Conservation (phyloP, 73 alveolate genomes). For the Paramecium octaurelia region DNA sequence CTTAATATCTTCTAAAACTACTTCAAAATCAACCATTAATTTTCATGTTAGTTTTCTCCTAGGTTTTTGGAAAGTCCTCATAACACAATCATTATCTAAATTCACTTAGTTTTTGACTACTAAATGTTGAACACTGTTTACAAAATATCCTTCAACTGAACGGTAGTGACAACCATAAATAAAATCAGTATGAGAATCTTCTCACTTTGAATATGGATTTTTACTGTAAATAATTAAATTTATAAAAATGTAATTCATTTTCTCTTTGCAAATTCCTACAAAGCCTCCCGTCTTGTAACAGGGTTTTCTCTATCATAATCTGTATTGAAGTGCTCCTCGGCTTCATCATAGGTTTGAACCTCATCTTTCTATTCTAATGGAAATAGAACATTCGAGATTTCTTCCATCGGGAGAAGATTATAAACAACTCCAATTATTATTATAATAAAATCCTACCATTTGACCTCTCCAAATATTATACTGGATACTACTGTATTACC, state of each 20-base stretch:
- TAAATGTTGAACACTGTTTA: conserved; percentile 74
- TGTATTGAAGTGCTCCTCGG: conserved; percentile 52
- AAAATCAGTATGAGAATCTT: conserved; percentile 68
- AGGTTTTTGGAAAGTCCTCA: conserved; percentile 68
- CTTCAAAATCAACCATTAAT: conserved; percentile 87
- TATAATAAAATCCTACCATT: conserved; percentile 48
- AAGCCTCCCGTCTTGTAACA: conserved; percentile 52
- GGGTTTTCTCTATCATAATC: conserved; percentile 63
- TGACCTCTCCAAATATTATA: conserved; percentile 22
- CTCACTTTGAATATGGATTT: background rate
- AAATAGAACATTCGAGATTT: conserved; percentile 42
- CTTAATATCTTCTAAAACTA: conserved; percentile 86
- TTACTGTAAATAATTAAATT: background rate
- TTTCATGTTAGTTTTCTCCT: conserved; percentile 75
- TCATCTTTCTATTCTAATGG: conserved; percentile 59
- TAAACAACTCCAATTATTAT: conserved; percentile 29
- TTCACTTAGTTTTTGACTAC: conserved; percentile 64
- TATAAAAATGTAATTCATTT: background rate
- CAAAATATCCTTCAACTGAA: conserved; percentile 78
- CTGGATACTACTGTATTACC: conserved; percentile 44
- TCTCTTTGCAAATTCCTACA: background rate
- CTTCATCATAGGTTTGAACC: conserved; percentile 6
- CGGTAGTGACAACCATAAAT: conserved; percentile 76
- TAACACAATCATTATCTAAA: conserved; percentile 67
- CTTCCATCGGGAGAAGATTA: conserved; percentile 54